phyloP scores from a whole-genome alignment of 768 basidiomycete species.

The Lanmaoa rubissima region DNA sequence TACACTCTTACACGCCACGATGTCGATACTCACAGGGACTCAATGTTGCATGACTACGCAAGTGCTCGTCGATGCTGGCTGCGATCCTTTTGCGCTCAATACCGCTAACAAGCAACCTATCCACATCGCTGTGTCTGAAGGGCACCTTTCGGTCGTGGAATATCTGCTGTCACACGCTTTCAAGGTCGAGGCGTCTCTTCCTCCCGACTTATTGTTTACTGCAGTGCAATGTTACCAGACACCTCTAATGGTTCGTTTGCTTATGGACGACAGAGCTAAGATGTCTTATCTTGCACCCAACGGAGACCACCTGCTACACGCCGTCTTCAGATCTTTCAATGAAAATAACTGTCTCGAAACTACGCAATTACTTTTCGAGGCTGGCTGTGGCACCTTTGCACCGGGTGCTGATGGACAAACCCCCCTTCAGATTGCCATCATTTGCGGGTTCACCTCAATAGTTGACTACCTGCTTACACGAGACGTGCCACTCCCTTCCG shows the following conservation, averaged over 20 bases:
- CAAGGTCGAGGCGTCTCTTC: no score
- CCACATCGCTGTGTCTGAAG: neutral
- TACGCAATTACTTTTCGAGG: neutral
- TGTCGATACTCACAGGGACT: neutral
- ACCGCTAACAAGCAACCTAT: neutral
- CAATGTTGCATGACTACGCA: neutral
- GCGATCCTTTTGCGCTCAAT: neutral
- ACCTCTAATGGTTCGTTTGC: neutral
- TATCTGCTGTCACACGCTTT: neutral
- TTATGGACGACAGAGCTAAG: neutral
- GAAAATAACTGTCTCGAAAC: neutral
- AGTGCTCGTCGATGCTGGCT: neutral
- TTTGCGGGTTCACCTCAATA: neutral
- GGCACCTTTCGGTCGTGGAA: neutral
- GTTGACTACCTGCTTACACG: neutral
- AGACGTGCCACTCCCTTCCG: neutral
- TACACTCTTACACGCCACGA: neutral
- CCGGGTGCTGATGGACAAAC: neutral
- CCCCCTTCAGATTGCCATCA: neutral
- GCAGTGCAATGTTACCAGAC: rapidly evolving
- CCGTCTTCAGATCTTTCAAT: neutral
- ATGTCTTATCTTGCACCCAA: neutral
- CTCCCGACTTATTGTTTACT: neutral
- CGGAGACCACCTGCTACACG: neutral
- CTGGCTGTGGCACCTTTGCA: neutral